These are phyloP conservation scores for Tuber brumale DNA, from an alignment of 495 filamentous ascomycete genomes.

Conservation along the genomic window DNA sequence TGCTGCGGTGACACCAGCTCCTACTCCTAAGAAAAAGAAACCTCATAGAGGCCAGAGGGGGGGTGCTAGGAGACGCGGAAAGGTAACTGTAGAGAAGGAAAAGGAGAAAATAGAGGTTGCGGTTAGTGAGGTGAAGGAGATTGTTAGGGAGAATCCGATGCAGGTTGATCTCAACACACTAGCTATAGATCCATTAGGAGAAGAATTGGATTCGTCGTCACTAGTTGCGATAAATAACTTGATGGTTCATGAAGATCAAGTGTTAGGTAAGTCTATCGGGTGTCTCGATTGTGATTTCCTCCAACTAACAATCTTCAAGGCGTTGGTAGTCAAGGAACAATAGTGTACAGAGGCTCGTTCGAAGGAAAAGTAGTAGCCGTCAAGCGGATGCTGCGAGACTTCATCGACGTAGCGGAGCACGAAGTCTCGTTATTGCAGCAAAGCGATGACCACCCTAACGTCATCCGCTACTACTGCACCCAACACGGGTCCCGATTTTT, in stretches of 20 bases:
- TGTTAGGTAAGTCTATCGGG: slow-evolving; percentile 54
- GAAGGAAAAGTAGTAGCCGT: slow-evolving; percentile 90
- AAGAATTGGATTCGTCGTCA: slow-evolving; percentile 12
- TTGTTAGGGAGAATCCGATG: slow-evolving; percentile 41
- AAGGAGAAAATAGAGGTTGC: slow-evolving; percentile 45
- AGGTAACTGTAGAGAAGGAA: slow-evolving; percentile 47
- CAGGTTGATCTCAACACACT: slow-evolving; percentile 43
- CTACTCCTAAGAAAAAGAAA: slow-evolving; percentile 68
- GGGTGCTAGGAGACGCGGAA: slow-evolving; percentile 61
- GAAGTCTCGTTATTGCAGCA: slow-evolving; percentile 84
- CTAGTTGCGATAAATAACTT: slow-evolving; percentile 48
- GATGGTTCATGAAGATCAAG: slow-evolving; percentile 63
- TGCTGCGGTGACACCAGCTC: slow-evolving; percentile 12
- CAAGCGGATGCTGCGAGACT: slow-evolving; percentile 90
- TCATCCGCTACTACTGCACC: slow-evolving; percentile 91
- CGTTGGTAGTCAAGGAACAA: slow-evolving; percentile 72
- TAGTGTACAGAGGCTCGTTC: slow-evolving; percentile 77
- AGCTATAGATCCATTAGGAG: slow-evolving; percentile 28
- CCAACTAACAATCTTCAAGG: slow-evolving; percentile 29
- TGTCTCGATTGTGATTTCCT: not conserved
- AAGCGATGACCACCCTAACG: slow-evolving; percentile 91
- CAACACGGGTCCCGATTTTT: slow-evolving; percentile 83
- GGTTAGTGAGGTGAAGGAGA: slow-evolving; percentile 45
- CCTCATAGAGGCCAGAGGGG: slow-evolving; percentile 73
- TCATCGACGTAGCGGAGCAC: slow-evolving; percentile 90